Percentiles rank a stretch among this genome's conserved stretches.
Evolutionary conservation across 805 yeast species (phyloP).

Genomic region (Grigorovia humatica): DNA sequence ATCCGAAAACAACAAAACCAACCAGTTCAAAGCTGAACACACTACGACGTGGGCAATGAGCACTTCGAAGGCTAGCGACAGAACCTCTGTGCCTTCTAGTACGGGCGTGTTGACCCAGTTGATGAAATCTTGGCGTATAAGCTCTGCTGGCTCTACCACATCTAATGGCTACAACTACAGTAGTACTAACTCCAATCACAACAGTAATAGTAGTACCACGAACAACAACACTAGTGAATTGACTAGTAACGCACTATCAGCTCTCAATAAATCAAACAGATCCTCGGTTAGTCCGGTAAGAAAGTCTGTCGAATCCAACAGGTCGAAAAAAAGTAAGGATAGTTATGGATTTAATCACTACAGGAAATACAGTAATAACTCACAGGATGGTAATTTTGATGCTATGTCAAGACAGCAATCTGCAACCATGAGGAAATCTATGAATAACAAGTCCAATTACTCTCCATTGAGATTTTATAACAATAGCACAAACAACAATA

Average conservation of each 20-base stretch:
- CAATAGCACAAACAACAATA: conserved; percentile 3
- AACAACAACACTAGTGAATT: neutral
- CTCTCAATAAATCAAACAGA: neutral
- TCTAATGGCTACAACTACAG: neutral
- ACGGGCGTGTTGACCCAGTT: conserved; percentile 17
- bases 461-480: conserved; percentile 20
- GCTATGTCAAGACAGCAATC: conserved; percentile 23
- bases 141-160: conserved; percentile 6
- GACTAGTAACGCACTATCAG: neutral
- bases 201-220: neutral
- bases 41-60: neutral
- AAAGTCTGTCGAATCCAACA: neutral
- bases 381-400: conserved; percentile 19
- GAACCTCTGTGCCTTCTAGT: neutral
- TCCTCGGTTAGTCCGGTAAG: neutral
- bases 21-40: too few species aligned
- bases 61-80: neutral
- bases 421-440: conserved; percentile 12
- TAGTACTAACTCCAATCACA: neutral
- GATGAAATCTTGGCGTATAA: conserved; percentile 25
- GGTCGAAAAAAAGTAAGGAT: neutral
- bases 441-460: conserved; percentile 8
- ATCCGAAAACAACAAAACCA: neutral
- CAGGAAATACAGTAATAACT: conserved; percentile 1
- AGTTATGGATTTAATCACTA: neutral